Percentiles rank a stretch among this genome's conserved stretches.
These are phyloP conservation scores for Acanthamoeba lenticulata DNA, from an alignment of 208 protist genomes.

Conservation along the genomic window DNA sequence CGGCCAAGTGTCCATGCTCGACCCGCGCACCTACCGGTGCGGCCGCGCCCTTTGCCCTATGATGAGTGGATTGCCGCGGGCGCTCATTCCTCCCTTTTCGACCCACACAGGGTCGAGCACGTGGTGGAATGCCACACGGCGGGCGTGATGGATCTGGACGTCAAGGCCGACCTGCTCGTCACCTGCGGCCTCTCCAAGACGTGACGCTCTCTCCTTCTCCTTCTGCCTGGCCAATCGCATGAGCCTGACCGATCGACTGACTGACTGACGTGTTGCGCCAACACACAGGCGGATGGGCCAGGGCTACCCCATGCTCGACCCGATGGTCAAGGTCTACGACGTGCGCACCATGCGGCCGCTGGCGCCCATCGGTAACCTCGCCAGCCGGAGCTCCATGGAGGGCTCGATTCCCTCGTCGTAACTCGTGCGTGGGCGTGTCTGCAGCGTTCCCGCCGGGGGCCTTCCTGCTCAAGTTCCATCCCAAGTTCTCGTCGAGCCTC, in stretches of 20 bases:
- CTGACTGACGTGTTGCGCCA: neutral
- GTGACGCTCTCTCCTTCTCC: neutral
- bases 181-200: slow-evolving; percentile 36
- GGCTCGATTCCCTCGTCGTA: neutral
- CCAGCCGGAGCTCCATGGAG: neutral
- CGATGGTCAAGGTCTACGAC: slow-evolving; percentile 77
- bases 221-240: neutral
- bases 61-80: too few relatives aligned
- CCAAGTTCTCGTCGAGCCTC: slow-evolving; percentile 70
- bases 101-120: neutral
- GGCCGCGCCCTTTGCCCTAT: too few relatives aligned
- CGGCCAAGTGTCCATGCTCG: slow-evolving; percentile 36
- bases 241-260: too few relatives aligned
- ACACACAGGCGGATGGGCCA: neutral
- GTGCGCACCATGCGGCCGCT: slow-evolving; percentile 63
- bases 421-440: neutral
- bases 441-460: slow-evolving; percentile 55
- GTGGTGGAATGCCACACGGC: slow-evolving; percentile 17
- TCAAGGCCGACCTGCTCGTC: slow-evolving; percentile 65
- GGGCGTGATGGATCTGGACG: slow-evolving; percentile 3
- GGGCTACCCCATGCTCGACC: slow-evolving; percentile 12
- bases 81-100: neutral
- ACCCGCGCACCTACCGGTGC: slow-evolving; percentile 23
- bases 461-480: slow-evolving; percentile 76
- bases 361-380: neutral